Percentiles rank a stretch among this genome's conserved stretches.
phyloP scores from a whole-genome alignment of 306 rosid species.

The Gastrolobium villosum region DNA sequence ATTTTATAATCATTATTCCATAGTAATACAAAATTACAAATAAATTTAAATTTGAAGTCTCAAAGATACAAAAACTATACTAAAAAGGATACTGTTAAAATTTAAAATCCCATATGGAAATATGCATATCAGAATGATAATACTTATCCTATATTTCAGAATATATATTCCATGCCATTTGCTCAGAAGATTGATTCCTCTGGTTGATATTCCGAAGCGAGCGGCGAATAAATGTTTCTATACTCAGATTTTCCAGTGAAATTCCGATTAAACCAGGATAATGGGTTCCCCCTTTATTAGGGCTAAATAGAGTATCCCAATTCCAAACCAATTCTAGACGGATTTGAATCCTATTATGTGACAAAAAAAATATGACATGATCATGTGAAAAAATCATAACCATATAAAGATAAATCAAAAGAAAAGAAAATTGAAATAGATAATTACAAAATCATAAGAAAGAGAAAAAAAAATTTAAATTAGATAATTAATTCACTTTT shows the following conservation, averaged over 20 bases:
- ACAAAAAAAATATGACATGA: too few relatives aligned
- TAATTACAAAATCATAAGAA: too few relatives aligned
- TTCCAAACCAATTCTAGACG: background rate
- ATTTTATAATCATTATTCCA: too few relatives aligned
- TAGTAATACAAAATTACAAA: too few relatives aligned
- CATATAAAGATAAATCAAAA: too few relatives aligned
- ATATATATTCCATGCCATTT: background rate
- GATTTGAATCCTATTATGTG: too few relatives aligned
- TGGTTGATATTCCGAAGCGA: background rate
- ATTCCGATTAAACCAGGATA: background rate
- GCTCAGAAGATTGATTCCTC: background rate
- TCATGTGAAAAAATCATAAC: too few relatives aligned
- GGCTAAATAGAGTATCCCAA: background rate
- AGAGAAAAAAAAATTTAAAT: too few relatives aligned
- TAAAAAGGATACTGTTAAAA: background rate
- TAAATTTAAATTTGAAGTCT: background rate
- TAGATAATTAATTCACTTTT: too few relatives aligned
- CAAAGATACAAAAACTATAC: background rate
- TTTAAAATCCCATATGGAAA: constrained; percentile 2
- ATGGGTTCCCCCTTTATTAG: background rate
- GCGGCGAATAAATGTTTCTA: background rate
- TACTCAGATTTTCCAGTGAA: background rate
- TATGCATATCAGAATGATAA: background rate
- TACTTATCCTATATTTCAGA: background rate
- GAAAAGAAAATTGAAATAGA: too few relatives aligned